Evolutionary conservation across 768 basidiomycete genomes (phyloP).

Genomic region (Dendrothele bispora): DNA sequence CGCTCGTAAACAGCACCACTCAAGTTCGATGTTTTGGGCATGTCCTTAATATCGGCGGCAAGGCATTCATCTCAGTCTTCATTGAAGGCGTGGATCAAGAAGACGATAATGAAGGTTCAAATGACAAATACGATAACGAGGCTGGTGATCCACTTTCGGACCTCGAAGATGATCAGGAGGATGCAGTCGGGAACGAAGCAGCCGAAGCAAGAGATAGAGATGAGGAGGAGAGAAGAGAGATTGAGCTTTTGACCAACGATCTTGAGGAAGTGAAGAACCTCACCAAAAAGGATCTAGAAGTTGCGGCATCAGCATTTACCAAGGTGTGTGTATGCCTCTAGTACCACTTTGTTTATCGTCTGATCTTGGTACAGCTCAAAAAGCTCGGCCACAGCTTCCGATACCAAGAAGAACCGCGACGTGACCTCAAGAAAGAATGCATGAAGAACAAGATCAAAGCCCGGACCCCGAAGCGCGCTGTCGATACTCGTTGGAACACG

Average conservation of each 20-base stretch:
- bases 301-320: too few relatives aligned
- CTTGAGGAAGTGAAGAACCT: not conserved
- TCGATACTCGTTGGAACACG: constrained; percentile 25
- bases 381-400: not conserved
- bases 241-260: not conserved
- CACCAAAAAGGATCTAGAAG: not conserved
- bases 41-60: not conserved
- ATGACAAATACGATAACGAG: not conserved
- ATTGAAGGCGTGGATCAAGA: not conserved
- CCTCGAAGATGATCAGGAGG: not conserved
- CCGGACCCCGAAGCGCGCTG: constrained; percentile 17
- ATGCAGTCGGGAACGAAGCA: not conserved
- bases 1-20: not conserved
- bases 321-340: too few relatives aligned
- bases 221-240: not conserved
- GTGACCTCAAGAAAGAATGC: not conserved
- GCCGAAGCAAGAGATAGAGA: not conserved
- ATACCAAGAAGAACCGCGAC: not conserved
- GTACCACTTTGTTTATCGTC: too few relatives aligned
- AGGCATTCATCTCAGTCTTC: not conserved
- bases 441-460: not conserved
- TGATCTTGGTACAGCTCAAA: not conserved
- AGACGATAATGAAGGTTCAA: not conserved
- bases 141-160: not conserved
- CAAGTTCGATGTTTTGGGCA: not conserved